A percentile compares a stretch with the other conserved stretches of the same genome.
Evolutionary conservation across 495 filamentous ascomycete genomes (phyloP).

Genomic region (Trichodelitschia bisporula): DNA sequence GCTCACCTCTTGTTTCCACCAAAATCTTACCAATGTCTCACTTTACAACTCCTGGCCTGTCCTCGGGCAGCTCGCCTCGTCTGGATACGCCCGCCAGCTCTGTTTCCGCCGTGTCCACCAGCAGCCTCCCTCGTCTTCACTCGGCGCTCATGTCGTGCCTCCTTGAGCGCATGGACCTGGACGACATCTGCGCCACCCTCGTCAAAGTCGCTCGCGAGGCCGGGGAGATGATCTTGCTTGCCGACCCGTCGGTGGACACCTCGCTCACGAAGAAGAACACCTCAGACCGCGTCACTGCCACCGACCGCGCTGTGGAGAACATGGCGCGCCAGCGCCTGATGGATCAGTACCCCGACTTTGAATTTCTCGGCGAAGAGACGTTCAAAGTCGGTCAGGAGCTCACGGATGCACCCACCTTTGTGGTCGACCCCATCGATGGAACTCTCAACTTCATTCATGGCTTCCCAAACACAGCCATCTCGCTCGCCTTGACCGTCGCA

Average conservation of each 20-base stretch:
- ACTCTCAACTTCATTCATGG: constrained; percentile 10
- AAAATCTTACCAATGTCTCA: too few relatives aligned
- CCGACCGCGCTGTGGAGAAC: constrained; percentile 7
- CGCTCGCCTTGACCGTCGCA: constrained; percentile 6
- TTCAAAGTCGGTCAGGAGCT: constrained; percentile 7
- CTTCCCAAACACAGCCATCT: constrained; percentile 8
- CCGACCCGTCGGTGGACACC: constrained; percentile 5
- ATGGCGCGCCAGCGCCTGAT: constrained; percentile 5
- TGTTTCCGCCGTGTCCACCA: constrained; percentile 5
- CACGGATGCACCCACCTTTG: constrained; percentile 6
- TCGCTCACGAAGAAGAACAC: constrained; percentile 6
- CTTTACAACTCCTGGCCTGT: neutral
- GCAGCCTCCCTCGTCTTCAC: constrained; percentile 1
- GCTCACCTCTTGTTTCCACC: too few relatives aligned
- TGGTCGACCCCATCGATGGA: constrained; percentile 9
- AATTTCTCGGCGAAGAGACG: constrained; percentile 9
- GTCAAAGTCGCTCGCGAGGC: constrained; percentile 3
- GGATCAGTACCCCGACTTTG: constrained; percentile 3
- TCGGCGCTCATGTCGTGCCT: neutral
- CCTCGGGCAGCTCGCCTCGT: too few relatives aligned
- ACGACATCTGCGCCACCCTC: neutral
- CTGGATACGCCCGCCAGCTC: too few relatives aligned
- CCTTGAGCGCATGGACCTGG: too few relatives aligned
- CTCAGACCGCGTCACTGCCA: constrained; percentile 6
- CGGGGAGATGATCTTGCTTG: constrained; percentile 6